Evolutionary conservation across 371 early-diverging fungal species (phyloP).

Genomic region (Mucor sp.): DNA sequence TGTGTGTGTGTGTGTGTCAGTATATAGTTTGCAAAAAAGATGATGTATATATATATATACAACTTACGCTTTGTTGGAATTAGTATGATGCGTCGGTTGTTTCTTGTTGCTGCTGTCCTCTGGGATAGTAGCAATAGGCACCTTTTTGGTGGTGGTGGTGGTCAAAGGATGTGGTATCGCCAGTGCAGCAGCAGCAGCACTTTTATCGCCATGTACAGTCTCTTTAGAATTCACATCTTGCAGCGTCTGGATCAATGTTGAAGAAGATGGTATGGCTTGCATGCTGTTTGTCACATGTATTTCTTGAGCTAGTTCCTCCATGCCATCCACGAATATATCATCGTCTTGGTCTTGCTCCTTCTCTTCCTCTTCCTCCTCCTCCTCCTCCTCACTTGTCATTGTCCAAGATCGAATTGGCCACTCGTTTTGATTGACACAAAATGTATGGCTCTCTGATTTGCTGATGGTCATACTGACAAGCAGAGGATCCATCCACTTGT

Average conservation of each 20-base stretch:
- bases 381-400: conserved; percentile 31
- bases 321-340: conserved; percentile 39
- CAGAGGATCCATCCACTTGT: not conserved
- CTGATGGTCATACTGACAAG: not conserved
- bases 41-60: not conserved
- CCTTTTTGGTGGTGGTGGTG: not conserved
- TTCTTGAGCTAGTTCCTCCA: conserved; percentile 23
- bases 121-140: not conserved
- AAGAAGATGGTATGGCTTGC: not conserved
- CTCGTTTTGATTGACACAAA: conserved; percentile 32
- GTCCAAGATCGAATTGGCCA: conserved; percentile 35
- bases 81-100: too few relatives aligned
- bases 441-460: not conserved
- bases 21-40: too few relatives aligned
- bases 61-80: not conserved
- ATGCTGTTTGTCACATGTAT: not conserved
- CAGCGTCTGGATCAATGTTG: not conserved
- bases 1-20: not conserved
- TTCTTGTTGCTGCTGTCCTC: too few relatives aligned
- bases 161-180: not conserved
- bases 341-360: conserved; percentile 46
- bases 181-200: too few relatives aligned
- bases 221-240: not conserved
- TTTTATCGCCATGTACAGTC: not conserved
- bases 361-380: conserved; percentile 42